Evolutionary conservation across 208 protist genomes (phyloP).

Genomic region (Leishmania arabica): DNA sequence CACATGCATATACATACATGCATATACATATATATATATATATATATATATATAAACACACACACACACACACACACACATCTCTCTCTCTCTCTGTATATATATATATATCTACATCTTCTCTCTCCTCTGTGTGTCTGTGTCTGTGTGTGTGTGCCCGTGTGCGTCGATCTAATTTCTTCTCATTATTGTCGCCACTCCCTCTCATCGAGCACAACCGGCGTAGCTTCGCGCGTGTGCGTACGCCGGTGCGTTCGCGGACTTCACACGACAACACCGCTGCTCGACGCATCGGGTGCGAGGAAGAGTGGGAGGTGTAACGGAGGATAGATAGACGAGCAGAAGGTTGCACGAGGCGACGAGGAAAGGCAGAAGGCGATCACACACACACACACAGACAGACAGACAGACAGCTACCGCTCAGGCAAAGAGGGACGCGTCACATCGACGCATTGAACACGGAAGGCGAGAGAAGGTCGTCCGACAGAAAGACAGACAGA

Average conservation of each 20-base stretch:
- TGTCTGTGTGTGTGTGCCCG: not conserved
- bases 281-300: not conserved
- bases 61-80: not conserved
- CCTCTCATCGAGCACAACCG: too few relatives aligned
- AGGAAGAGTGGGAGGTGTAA: not conserved
- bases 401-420: not conserved
- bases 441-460: not conserved
- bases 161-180: conserved; percentile 7
- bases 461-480: not conserved
- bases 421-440: not conserved
- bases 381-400: not conserved
- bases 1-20: not conserved
- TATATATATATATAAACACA: not conserved
- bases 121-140: not conserved
- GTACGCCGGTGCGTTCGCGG: not conserved
- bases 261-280: not conserved
- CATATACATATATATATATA: not conserved
- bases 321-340: not conserved
- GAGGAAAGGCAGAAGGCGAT: not conserved
- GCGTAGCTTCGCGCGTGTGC: not conserved
- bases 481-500: not conserved
- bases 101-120: not conserved
- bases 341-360: not conserved
- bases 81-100: not conserved
- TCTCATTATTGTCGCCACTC: too few relatives aligned